Evolutionary conservation across 2,329 filamentous ascomycete species (phyloP), one percentile per base, ranked within the genome.

Genomic region (Fusarium liriodendri): DNA sequence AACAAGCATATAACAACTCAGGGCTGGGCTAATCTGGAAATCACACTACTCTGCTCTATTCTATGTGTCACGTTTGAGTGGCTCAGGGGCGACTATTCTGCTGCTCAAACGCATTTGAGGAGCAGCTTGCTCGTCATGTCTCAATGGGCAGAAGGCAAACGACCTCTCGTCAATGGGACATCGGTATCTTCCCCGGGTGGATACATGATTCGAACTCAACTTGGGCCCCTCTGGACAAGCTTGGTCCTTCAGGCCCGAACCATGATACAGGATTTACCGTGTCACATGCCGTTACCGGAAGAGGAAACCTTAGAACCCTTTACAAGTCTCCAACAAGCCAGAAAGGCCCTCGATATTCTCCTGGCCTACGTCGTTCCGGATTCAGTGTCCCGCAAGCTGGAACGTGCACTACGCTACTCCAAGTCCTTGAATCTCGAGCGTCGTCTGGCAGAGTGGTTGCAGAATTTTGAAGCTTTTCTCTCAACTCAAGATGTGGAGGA

Each of bases 31-130:
- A 66, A 22, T 8, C 64, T 75, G 1, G 70, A 73, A 35, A 66
- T 73, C 6, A 75, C 72, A 1, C 37, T 75, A 7, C 66, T 75
- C 11, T 73, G 65, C 6, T 75, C 72, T 11, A 69, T 73, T 1
- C 64, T 75, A 14, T 75, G 72, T 25, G 68, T 75, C n/a, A 66
- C 68, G 2, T 75, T 75, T 35, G 72, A 75, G 57, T 75, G 72
- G 72, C 22, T 75, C 13, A 66, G 72, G 2, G 72, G 70, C 3
- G 66, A 75, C 18, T 73, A 75, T 35, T n/a, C 14, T 2, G 63
- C 70, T 27, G 72, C 72, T 3, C 64, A 66, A 14, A 72, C 70
- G 1, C 72, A 74, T 29, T 29, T 74, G 6, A 54, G 50, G 59
- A 71, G 72, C 13, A 70, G 67, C 29, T 45, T 69, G 29, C 66